Conservation (phyloP, 305 asterid genomes). For the Ajuga reptans region DNA sequence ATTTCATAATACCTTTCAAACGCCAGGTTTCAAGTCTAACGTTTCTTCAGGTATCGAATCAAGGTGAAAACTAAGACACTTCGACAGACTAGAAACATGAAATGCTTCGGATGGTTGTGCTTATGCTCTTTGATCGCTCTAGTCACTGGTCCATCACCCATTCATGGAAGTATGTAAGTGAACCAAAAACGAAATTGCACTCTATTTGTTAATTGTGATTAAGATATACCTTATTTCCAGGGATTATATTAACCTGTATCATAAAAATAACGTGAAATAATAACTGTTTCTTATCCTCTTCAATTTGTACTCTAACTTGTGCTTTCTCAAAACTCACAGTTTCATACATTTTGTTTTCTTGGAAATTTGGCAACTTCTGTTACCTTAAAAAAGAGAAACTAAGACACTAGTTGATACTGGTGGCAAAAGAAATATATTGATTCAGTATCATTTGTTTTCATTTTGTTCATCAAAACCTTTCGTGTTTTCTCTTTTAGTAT, state of each 20-base stretch:
- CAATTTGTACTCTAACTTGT: not conserved
- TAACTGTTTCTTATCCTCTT: not conserved
- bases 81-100: constrained; percentile 24
- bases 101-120: constrained; percentile 16
- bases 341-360: not conserved
- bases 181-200: not conserved
- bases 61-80: constrained; percentile 8
- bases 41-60: constrained; percentile 10
- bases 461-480: not conserved
- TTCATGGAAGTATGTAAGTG: constrained; percentile 35
- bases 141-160: constrained; percentile 8
- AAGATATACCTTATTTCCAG: not conserved
- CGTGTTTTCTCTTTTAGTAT: not conserved
- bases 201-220: not conserved
- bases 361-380: not conserved
- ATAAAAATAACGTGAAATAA: not conserved
- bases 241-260: not conserved
- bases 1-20: not conserved
- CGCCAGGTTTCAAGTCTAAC: too few relatives aligned
- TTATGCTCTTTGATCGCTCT: constrained; percentile 19
- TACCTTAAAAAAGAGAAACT: not conserved
- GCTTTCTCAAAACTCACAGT: not conserved
- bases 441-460: not conserved
- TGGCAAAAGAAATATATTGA: not conserved
- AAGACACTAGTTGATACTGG: not conserved